Conservation (phyloP, 2,329 filamentous ascomycete species). For the Alternaria gaisen region DNA sequence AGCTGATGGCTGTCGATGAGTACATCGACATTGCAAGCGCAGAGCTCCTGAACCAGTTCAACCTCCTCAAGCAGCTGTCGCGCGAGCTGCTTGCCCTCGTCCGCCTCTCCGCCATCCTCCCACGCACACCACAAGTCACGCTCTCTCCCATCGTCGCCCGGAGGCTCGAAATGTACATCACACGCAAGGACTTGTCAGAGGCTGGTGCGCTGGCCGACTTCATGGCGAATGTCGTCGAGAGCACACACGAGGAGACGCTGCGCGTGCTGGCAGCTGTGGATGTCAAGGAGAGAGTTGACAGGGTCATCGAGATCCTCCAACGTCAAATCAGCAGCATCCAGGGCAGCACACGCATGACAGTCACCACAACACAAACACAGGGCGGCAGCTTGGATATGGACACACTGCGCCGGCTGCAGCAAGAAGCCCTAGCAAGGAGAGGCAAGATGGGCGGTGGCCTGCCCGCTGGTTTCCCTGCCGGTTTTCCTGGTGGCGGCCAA, state of each 20-base stretch:
- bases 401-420: conserved; percentile 54
- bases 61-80: conserved; percentile 82
- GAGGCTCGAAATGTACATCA: conserved; percentile 86
- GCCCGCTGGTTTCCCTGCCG: conserved; percentile 53
- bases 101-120: conserved; percentile 83
- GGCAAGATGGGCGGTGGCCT: conserved; percentile 43
- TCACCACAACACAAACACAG: conserved; percentile 71
- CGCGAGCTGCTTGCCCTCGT: conserved; percentile 86
- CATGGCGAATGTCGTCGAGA: conserved; percentile 92
- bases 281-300: conserved; percentile 78
- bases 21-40: conserved; percentile 56
- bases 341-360: conserved; percentile 84
- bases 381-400: conserved; percentile 54
- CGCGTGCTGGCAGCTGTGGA: conserved; percentile 83
- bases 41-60: conserved; percentile 75
- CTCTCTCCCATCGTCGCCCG: conserved; percentile 87
- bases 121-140: conserved; percentile 70
- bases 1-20: conserved; percentile 76
- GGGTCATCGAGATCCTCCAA: conserved; percentile 83
- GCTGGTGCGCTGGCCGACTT: conserved; percentile 91
- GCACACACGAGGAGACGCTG: conserved; percentile 89
- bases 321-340: conserved; percentile 85
- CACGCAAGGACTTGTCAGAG: conserved; percentile 80
- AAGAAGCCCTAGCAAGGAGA: conserved; percentile 53
- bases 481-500: conserved; percentile 53